Evolutionary conservation across 371 early-diverging fungal genomes (phyloP), one percentile per base, ranked within the genome.

Genomic region (Basidiobolus heterosporus): DNA sequence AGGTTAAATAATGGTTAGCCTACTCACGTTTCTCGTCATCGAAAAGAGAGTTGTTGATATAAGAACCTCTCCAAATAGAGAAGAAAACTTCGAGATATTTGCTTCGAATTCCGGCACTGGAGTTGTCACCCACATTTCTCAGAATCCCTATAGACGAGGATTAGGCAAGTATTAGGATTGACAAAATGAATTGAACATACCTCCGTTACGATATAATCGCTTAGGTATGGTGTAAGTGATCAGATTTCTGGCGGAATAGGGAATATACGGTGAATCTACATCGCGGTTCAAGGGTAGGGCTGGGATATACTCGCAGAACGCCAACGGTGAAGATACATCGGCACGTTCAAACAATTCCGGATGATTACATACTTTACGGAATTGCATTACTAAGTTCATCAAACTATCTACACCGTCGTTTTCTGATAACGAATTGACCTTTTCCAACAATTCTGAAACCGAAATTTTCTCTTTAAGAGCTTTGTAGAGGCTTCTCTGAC

Each of bases 291-390:
- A 58, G 17, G 79, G 68, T 0, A 70, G 74, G 0, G 79, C 78
- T 18, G 62, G 62, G 35, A 76, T 74, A 35, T 71, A 81, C 3
- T 57, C 45, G 49, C 75, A 71, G 20, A 79, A 69, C 2, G 77
- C 66, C 53, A 80, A 66, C 2, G 92, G 87, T 0, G 82, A 70
- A 22, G 68, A 60, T 3, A 88, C 83, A 55, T 87, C 86, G 0
- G 85, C 88, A 36, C 92, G 82, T 58, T 95, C 91, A 74, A 99
- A 98, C 21, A 98, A 63, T 59, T 98, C 94, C 0, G 98, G 98
- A 62, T 98, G 98, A 56, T 96, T 96, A 65, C 92, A 91, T 24
- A 63, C 74, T 62, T 99, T 99, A 61, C 97, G 82, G 63, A 97
- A 82, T 60, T 98, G 97, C 92, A 98, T 94, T 14, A 98, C 81